These are phyloP conservation scores for Cutaneotrichosporon dermatis DNA, from an alignment of 1,284 basidiomycete species.

Conservation along the genomic window DNA sequence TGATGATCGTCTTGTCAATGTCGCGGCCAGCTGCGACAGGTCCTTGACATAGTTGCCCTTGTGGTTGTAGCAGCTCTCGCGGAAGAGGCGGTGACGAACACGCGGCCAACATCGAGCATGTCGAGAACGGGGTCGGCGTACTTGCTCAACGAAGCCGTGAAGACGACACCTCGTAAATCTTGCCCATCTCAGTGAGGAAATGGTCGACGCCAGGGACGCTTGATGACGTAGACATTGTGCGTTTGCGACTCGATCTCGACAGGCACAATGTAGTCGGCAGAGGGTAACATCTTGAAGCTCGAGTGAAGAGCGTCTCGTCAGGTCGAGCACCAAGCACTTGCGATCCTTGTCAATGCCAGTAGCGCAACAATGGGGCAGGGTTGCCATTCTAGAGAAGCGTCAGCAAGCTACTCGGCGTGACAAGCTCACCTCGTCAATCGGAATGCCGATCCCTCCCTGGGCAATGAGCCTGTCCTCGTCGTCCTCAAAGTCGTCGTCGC, in stretches of 20 bases:
- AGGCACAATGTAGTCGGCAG: conserved; percentile 96
- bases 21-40: conserved; percentile 87
- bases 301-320: conserved; percentile 95
- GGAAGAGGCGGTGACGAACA: conserved; percentile 95
- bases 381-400: conserved; percentile 63
- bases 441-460: conserved; percentile 76
- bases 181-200: conserved; percentile 93
- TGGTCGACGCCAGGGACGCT: conserved; percentile 96
- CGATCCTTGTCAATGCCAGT: conserved; percentile 68
- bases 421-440: conserved; percentile 63
- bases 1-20: conserved; percentile 89
- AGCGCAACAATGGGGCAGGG: conserved; percentile 75
- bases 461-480: conserved; percentile 75
- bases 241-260: conserved; percentile 98
- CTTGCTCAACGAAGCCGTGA: conserved; percentile 97
- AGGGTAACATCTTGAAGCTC: conserved; percentile 91
- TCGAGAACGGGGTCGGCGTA: conserved; percentile 98
- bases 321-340: conserved; percentile 89
- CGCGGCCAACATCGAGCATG: conserved; percentile 86
- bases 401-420: too few species aligned
- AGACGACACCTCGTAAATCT: conserved; percentile 98
- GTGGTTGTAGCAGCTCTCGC: conserved; percentile 98
- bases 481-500: conserved; percentile 58
- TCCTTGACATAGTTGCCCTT: conserved; percentile 99
- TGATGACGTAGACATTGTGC: conserved; percentile 99